Evolutionary conservation across 495 filamentous ascomycete genomes (phyloP).

Genomic region (Podospora pseudopauciseta): DNA sequence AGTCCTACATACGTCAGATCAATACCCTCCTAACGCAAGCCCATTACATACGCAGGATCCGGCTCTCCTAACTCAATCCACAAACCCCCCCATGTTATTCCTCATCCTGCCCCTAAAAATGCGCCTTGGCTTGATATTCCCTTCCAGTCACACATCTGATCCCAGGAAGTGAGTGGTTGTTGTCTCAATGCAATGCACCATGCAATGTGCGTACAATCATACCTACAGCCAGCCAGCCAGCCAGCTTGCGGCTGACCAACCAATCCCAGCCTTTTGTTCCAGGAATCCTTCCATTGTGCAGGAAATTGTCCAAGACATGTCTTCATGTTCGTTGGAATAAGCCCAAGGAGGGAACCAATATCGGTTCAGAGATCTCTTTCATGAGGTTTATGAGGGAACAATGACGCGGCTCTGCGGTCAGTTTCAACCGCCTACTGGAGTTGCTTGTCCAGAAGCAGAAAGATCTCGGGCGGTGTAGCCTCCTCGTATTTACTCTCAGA

Average conservation of each 20-base stretch:
- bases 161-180: neutral
- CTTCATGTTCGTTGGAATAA: neutral
- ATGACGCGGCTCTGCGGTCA: neutral
- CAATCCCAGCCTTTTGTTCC: neutral
- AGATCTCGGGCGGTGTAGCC: neutral
- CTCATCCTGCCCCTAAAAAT: neutral
- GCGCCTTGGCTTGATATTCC: neutral
- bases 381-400: neutral
- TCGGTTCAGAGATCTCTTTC: neutral
- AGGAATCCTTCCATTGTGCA: neutral
- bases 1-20: neutral
- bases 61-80: neutral
- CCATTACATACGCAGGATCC: no score
- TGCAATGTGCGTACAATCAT: neutral
- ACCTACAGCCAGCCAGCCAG: neutral
- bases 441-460: neutral
- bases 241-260: neutral
- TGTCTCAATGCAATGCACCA: neutral
- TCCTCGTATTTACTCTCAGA: neutral
- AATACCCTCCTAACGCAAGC: neutral
- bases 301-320: neutral
- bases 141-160: neutral
- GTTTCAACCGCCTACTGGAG: neutral
- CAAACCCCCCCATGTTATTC: neutral
- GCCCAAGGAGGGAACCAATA: neutral